Evolutionary conservation across 2,329 filamentous ascomycete genomes (phyloP).

Genomic region (Geosmithia morbida): DNA sequence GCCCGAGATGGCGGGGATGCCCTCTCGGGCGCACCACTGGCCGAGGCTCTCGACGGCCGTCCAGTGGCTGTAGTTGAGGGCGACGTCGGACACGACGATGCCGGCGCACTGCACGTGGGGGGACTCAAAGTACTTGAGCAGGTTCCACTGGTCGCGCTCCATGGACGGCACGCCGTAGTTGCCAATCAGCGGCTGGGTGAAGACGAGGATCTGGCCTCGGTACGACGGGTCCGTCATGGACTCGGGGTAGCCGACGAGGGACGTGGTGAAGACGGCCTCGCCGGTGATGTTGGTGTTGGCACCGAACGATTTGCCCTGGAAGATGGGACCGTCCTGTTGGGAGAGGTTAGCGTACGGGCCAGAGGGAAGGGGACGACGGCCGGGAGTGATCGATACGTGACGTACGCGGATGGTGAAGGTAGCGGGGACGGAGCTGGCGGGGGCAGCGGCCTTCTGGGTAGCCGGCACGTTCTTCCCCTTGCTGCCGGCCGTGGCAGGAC

Average conservation of each 20-base stretch:
- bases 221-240: conserved; percentile 82
- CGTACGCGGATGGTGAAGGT: conserved; percentile 87
- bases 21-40: conserved; percentile 92
- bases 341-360: conserved; percentile 6
- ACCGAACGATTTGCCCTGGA: conserved; percentile 91
- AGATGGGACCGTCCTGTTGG: conserved; percentile 74
- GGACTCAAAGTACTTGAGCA: conserved; percentile 96
- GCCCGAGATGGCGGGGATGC: conserved; percentile 88
- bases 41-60: conserved; percentile 89
- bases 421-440: conserved; percentile 45
- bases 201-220: conserved; percentile 91
- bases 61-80: conserved; percentile 94
- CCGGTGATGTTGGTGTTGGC: conserved; percentile 94
- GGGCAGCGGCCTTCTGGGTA: conserved; percentile 43
- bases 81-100: conserved; percentile 90
- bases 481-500: conserved; percentile 45
- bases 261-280: conserved; percentile 97
- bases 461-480: conserved; percentile 54
- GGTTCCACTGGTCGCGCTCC: conserved; percentile 71
- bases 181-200: conserved; percentile 93
- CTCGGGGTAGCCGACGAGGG: conserved; percentile 94
- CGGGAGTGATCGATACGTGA: conserved; percentile 4
- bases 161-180: conserved; percentile 95
- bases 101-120: conserved; percentile 94
- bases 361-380: too few relatives aligned